A percentile compares a stretch with the other conserved stretches of the same genome.
Conservation (phyloP, 148 eudicot genomes). For the Limonium bicolor region DNA sequence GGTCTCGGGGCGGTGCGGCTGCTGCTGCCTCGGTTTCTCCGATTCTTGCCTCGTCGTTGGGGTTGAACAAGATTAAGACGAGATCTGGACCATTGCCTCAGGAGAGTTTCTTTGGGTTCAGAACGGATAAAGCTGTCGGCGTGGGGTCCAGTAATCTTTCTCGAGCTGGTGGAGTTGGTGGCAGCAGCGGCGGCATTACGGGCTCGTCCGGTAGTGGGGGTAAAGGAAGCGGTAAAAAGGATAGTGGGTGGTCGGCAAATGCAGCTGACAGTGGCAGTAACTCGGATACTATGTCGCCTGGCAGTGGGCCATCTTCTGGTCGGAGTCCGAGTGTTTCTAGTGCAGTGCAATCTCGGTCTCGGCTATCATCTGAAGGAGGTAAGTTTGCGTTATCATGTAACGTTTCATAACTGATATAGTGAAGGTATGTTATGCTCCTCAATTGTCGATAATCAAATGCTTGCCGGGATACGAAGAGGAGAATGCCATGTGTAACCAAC, state of each 20-base stretch:
- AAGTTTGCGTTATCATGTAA: too few species aligned
- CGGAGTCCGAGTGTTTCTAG: constrained; percentile 24
- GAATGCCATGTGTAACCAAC: too few species aligned
- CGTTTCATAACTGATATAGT: too few species aligned
- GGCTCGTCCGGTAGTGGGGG: constrained; percentile 6
- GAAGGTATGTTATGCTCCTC: too few species aligned
- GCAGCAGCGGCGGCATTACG: constrained; percentile 7
- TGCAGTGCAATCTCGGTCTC: constrained; percentile 33
- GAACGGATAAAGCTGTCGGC: constrained; percentile 38
- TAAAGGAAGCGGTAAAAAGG: constrained; percentile 25
- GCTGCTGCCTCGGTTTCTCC: constrained; percentile 57
- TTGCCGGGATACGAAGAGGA: too few species aligned
- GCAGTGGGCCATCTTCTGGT: constrained; percentile 34
- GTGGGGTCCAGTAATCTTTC: constrained; percentile 76
- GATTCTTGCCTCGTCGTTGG: constrained; percentile 77
- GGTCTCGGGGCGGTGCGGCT: constrained; percentile 5
- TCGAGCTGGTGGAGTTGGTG: constrained; percentile 8
- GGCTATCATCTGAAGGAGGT: constrained; percentile 71
- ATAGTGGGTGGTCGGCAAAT: constrained; percentile 25
- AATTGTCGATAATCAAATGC: too few species aligned
- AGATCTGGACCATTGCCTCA: constrained; percentile 97
- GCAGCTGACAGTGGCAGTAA: constrained; percentile 35
- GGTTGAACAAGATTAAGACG: constrained; percentile 88
- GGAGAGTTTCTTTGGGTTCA: constrained; percentile 83
- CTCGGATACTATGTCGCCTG: constrained; percentile 46